phyloP scores from a whole-genome alignment of 164 flowering plant species.

The Magnolia sinica region DNA sequence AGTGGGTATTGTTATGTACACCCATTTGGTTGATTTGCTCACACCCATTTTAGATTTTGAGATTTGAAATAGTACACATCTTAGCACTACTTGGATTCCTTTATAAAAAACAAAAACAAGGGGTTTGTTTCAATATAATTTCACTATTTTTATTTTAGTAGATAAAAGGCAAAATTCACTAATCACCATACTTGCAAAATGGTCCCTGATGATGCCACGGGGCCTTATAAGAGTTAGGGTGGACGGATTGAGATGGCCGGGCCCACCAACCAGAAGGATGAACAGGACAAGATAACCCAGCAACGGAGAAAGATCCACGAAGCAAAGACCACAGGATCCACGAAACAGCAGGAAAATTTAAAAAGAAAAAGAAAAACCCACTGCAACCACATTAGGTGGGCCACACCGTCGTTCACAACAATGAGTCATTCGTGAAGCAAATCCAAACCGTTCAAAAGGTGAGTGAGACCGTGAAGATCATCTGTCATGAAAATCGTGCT shows the following conservation, averaged over 20 bases:
- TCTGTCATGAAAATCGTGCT: too few relatives aligned
- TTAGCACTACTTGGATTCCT: neutral
- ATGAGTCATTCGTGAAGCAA: too few relatives aligned
- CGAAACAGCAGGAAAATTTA: too few relatives aligned
- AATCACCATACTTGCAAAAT: neutral
- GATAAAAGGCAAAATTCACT: neutral
- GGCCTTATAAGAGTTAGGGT: too few relatives aligned
- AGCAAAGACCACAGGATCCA: neutral
- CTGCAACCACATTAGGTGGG: too few relatives aligned
- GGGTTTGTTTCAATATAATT: neutral
- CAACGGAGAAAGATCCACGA: neutral
- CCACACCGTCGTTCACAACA: too few relatives aligned
- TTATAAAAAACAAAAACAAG: neutral
- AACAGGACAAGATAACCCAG: neutral
- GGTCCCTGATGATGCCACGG: too few relatives aligned
- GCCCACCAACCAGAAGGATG: neutral
- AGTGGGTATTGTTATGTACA: neutral
- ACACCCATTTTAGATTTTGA: neutral
- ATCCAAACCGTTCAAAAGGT: too few relatives aligned
- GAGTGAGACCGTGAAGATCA: too few relatives aligned
- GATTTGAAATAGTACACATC: neutral
- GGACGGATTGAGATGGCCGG: neutral
- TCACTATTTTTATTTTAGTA: neutral
- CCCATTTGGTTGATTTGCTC: neutral
- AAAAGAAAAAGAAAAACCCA: too few relatives aligned